Evolutionary conservation across 139 green algal species (phyloP).

Genomic region (Chlamydomonas incerta): DNA sequence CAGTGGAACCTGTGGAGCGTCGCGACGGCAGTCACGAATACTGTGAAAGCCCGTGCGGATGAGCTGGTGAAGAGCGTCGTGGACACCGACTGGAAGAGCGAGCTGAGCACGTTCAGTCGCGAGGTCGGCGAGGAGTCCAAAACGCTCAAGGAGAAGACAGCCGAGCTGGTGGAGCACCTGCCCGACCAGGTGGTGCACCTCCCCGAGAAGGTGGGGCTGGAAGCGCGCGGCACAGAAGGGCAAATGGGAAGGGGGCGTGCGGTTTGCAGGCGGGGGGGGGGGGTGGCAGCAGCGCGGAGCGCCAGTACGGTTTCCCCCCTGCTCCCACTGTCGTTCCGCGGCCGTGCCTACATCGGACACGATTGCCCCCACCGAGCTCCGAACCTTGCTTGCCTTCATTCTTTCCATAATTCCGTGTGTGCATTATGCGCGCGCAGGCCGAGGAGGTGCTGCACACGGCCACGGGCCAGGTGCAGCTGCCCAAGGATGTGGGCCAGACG

Average conservation of each 20-base stretch:
- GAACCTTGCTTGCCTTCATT: no score
- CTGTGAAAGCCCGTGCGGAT: constrained; percentile 69
- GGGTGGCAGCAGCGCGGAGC: no score
- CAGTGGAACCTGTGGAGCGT: constrained; percentile 70
- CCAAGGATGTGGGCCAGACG: constrained; percentile 14
- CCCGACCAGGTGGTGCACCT: constrained; percentile 58
- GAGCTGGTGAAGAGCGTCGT: constrained; percentile 75
- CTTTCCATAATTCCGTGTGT: no score
- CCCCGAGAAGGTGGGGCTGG: constrained; percentile 44
- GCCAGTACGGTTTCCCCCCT: no score
- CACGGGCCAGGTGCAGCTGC: not conserved
- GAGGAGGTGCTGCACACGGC: constrained; percentile 29
- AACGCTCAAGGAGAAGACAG: constrained; percentile 57
- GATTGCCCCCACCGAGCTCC: no score
- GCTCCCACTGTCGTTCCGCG: no score
- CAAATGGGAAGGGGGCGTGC: not conserved
- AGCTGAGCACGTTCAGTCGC: constrained; percentile 76
- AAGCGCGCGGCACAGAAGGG: no score
- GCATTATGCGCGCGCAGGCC: constrained; percentile 1
- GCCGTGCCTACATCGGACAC: no score
- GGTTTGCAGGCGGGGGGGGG: no score
- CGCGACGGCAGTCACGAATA: constrained; percentile 65
- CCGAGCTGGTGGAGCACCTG: constrained; percentile 62
- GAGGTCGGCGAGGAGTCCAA: constrained; percentile 75
- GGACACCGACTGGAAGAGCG: constrained; percentile 80